These are phyloP conservation scores for Rhizopogon salebrosus DNA, from an alignment of 768 basidiomycete genomes.

Conservation along the genomic window DNA sequence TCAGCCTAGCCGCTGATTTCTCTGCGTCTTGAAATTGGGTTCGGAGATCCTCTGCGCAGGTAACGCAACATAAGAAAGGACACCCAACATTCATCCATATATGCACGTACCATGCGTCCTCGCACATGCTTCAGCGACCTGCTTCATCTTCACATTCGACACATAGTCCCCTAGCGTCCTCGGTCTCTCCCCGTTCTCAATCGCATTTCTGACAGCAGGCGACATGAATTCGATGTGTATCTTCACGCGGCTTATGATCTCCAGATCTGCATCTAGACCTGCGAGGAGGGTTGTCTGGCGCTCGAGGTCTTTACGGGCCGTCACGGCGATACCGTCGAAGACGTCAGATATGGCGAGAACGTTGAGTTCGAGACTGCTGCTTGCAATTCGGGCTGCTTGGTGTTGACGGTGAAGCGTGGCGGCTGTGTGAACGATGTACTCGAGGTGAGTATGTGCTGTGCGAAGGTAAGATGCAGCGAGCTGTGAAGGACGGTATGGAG, in stretches of 20 bases:
- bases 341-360: conserved; percentile 67
- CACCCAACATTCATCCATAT: neutral
- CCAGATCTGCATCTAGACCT: conserved; percentile 66
- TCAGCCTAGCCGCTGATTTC: conserved; percentile 45
- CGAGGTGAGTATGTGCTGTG: conserved; percentile 59
- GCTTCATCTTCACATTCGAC: conserved; percentile 69
- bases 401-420: conserved; percentile 59
- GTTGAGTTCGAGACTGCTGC: conserved; percentile 64
- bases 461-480: conserved; percentile 64
- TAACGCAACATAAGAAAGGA: neutral
- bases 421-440: conserved; percentile 48
- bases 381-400: conserved; percentile 70
- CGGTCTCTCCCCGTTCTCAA: conserved; percentile 63
- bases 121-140: conserved; percentile 69
- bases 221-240: conserved; percentile 79
- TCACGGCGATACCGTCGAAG: conserved; percentile 55
- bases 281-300: conserved; percentile 59
- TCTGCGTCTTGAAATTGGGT: conserved; percentile 51
- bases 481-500: conserved; percentile 65
- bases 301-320: conserved; percentile 58
- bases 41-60: conserved; percentile 49
- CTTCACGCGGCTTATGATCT: conserved; percentile 57
- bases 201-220: conserved; percentile 56
- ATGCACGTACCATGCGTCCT: conserved; percentile 57
- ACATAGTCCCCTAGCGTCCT: conserved; percentile 81